Evolutionary conservation across 2,329 filamentous ascomycete genomes (phyloP).

Genomic region (Chaetothyriales sp.): DNA sequence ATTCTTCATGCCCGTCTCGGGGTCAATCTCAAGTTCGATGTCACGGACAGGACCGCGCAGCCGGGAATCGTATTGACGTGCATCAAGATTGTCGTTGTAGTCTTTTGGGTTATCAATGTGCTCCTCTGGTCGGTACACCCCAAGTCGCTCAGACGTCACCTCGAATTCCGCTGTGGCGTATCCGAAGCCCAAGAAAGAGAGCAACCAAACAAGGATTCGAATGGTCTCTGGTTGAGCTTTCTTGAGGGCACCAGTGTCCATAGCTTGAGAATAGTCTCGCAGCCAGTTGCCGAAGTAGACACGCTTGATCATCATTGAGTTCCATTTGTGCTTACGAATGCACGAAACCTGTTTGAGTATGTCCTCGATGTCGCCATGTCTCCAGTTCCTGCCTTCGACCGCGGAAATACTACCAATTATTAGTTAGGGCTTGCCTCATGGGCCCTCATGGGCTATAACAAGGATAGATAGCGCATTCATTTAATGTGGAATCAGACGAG

Average conservation of each 20-base stretch:
- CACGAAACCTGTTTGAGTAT: slow-evolving; percentile 66
- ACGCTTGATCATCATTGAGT: slow-evolving; percentile 57
- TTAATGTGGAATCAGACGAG: not conserved
- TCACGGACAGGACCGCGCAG: slow-evolving; percentile 65
- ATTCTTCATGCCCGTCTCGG: slow-evolving; percentile 89
- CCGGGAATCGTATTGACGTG: slow-evolving; percentile 64
- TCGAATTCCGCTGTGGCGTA: slow-evolving; percentile 81
- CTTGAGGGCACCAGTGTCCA: slow-evolving; percentile 69
- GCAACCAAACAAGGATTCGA: slow-evolving; percentile 64
- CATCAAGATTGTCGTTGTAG: slow-evolving; percentile 77
- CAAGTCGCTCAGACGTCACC: slow-evolving; percentile 65
- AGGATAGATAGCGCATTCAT: not conserved
- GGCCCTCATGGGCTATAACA: too few relatives aligned
- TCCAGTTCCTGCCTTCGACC: slow-evolving; percentile 39
- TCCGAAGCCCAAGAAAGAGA: slow-evolving; percentile 69
- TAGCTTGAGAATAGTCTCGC: slow-evolving; percentile 70
- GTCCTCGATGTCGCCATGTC: slow-evolving; percentile 60
- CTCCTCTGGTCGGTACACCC: slow-evolving; percentile 64
- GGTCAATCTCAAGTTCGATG: slow-evolving; percentile 59
- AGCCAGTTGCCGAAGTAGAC: slow-evolving; percentile 50
- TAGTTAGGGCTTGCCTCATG: slow-evolving; percentile 30
- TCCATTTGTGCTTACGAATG: slow-evolving; percentile 73
- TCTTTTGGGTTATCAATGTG: slow-evolving; percentile 58
- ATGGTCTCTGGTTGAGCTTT: slow-evolving; percentile 66
- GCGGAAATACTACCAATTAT: slow-evolving; percentile 27